Percentiles rank a stretch among this genome's conserved stretches.
phyloP scores from a whole-genome alignment of 1,284 basidiomycete species.

The Sutorius eximius region DNA sequence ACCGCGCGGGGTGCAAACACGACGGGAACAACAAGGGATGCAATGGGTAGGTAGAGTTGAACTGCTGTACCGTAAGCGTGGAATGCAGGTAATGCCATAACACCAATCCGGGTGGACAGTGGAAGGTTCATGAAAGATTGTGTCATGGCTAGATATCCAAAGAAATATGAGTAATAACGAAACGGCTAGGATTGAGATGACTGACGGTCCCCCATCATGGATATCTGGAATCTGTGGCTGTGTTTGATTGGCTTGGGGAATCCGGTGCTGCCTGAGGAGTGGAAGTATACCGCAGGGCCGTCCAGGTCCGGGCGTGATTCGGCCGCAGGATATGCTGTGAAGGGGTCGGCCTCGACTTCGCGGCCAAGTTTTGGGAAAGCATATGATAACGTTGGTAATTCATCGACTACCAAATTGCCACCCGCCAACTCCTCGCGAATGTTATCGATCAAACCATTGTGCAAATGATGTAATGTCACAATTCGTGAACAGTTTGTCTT shows the following conservation, averaged over 20 bases:
- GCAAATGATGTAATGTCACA: conserved; percentile 22
- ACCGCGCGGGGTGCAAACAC: conserved; percentile 10
- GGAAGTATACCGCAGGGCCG: conserved; percentile 24
- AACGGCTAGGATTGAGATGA: neutral
- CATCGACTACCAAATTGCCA: conserved; percentile 14
- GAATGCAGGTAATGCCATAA: conserved; percentile 21
- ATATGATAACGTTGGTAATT: conserved; percentile 25
- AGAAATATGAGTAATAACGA: neutral
- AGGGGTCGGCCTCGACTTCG: conserved; percentile 24
- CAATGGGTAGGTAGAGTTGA: conserved; percentile 12
- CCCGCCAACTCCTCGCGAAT: conserved; percentile 8
- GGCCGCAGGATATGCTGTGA: conserved; percentile 25
- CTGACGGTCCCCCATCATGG: conserved; percentile 2
- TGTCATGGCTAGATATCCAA: neutral
- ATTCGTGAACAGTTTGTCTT: conserved; percentile 32
- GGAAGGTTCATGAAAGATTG: neutral
- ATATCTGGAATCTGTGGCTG: conserved; percentile 14
- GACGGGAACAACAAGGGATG: neutral
- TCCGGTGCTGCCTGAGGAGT: conserved; percentile 38
- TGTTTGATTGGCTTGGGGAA: conserved; percentile 32
- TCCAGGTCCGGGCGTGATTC: conserved; percentile 6
- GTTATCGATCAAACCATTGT: conserved; percentile 22
- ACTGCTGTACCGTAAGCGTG: conserved; percentile 8
- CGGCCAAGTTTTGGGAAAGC: conserved; percentile 32
- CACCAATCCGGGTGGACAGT: conserved; percentile 13